Evolutionary conservation across 306 rosid species (phyloP).

Genomic region (Begonia fuchsioides): DNA sequence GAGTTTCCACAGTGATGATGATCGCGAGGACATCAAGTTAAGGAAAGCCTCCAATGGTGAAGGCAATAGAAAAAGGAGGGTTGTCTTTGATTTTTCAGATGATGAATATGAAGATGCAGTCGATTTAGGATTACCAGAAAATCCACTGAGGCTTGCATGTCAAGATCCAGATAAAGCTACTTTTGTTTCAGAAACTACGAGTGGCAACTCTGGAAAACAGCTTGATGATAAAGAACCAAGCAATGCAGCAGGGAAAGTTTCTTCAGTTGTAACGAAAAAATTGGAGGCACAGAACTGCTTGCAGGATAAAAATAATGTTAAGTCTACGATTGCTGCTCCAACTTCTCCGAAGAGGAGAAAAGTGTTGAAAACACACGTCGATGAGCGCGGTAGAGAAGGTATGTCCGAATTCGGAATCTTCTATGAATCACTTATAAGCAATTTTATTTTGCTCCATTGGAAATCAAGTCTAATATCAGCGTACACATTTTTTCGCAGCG

Average conservation of each 20-base stretch:
- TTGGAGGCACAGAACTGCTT: slow-evolving; percentile 24
- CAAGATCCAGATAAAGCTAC: slow-evolving; percentile 28
- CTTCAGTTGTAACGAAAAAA: slow-evolving; percentile 30
- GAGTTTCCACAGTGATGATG: slow-evolving; percentile 50
- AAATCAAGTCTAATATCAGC: too few relatives aligned
- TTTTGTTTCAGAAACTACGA: slow-evolving; percentile 23
- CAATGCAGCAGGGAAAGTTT: slow-evolving; percentile 27
- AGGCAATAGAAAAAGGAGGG: slow-evolving; percentile 58
- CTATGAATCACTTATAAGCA: too few relatives aligned
- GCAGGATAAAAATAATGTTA: slow-evolving; percentile 37
- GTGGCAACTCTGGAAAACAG: slow-evolving; percentile 21
- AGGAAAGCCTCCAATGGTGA: slow-evolving; percentile 52
- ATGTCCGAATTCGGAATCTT: slow-evolving; percentile 1
- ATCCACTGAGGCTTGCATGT: slow-evolving; percentile 22
- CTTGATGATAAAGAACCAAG: slow-evolving; percentile 25
- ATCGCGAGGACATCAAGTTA: slow-evolving; percentile 31
- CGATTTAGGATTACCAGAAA: slow-evolving; percentile 63
- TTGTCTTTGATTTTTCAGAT: slow-evolving; percentile 75
- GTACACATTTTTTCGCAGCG: too few relatives aligned
- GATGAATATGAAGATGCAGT: slow-evolving; percentile 73
- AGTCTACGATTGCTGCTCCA: slow-evolving; percentile 23
- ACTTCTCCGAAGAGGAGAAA: slow-evolving; percentile 72
- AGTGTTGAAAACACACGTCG: slow-evolving; percentile 66
- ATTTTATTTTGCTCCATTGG: too few relatives aligned
- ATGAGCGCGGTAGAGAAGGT: slow-evolving; percentile 98